Evolutionary conservation across 805 yeast species (phyloP).

Genomic region (Zygosaccharomyces bailii): DNA sequence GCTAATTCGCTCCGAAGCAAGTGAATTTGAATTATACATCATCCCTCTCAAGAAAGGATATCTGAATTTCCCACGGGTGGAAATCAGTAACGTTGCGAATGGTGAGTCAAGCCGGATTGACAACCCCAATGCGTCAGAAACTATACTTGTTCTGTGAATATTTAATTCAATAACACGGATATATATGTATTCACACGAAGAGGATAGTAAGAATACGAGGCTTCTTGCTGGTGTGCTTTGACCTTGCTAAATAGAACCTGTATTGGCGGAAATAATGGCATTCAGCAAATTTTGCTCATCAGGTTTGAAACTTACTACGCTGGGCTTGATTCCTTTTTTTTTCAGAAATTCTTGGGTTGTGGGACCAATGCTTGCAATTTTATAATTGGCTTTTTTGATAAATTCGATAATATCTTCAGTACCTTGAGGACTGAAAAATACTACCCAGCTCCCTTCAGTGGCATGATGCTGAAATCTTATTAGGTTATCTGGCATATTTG

Average conservation of each 20-base stretch:
- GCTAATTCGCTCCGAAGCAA: constrained; percentile 41
- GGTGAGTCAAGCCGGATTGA: constrained; percentile 54
- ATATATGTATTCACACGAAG: too few relatives aligned
- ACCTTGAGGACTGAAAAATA: constrained; percentile 91
- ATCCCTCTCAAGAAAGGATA: constrained; percentile 79
- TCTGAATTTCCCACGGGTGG: constrained; percentile 60
- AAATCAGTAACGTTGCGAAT: constrained; percentile 39
- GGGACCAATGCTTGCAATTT: constrained; percentile 86
- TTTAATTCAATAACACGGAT: too few relatives aligned
- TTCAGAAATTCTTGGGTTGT: constrained; percentile 69
- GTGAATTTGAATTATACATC: constrained; percentile 43
- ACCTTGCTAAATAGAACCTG: not conserved
- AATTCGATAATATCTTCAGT: constrained; percentile 58
- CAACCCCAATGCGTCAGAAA: constrained; percentile 63
- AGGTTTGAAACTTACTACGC: constrained; percentile 69
- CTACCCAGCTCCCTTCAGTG: constrained; percentile 54
- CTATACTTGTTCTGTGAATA: constrained; percentile 65
- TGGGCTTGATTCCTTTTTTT: constrained; percentile 51
- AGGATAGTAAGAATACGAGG: too few relatives aligned
- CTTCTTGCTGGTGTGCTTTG: too few relatives aligned
- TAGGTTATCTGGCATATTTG: constrained; percentile 45
- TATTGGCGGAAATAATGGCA: constrained; percentile 25
- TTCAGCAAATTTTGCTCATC: constrained; percentile 56
- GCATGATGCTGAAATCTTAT: constrained; percentile 34
- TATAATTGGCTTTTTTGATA: constrained; percentile 34